phyloP scores from a whole-genome alignment of 2,329 filamentous ascomycete species.

The Colletotrichum musae region DNA sequence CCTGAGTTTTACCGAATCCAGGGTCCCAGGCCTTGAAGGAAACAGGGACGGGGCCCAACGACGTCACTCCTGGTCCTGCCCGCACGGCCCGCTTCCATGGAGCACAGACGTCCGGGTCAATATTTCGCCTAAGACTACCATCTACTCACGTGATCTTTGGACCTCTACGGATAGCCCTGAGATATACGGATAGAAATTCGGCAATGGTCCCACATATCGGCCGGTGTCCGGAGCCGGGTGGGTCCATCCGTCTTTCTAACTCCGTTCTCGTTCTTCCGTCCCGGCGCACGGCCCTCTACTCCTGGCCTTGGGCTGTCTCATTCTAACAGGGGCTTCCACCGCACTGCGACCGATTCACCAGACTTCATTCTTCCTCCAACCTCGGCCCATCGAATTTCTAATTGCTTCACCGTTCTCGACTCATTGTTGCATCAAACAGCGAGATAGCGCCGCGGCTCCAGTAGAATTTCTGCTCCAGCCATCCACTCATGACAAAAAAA shows the following conservation, averaged over 20 bases:
- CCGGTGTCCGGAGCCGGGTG: too few species aligned
- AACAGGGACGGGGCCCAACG: not conserved
- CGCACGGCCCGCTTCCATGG: not conserved
- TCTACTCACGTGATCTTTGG: too few species aligned
- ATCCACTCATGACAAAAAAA: not conserved
- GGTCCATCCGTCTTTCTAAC: too few species aligned
- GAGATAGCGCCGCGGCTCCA: not conserved
- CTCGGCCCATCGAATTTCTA: slow-evolving; percentile 15
- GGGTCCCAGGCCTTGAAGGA: slow-evolving; percentile 24
- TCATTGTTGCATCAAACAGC: slow-evolving; percentile 15
- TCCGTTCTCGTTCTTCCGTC: slow-evolving; percentile 18
- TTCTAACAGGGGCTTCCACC: slow-evolving; percentile 5
- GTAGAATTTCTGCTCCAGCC: slow-evolving; percentile 19
- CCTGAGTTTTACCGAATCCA: slow-evolving; percentile 40
- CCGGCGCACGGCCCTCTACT: slow-evolving; percentile 28
- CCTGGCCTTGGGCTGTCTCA: slow-evolving; percentile 4
- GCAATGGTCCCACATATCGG: too few species aligned
- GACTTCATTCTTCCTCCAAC: slow-evolving; percentile 14
- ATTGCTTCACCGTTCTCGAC: slow-evolving; percentile 1
- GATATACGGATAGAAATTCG: too few species aligned
- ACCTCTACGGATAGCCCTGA: too few species aligned
- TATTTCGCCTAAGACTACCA: too few species aligned
- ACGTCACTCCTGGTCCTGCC: slow-evolving; percentile 27
- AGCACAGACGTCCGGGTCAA: not conserved
- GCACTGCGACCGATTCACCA: not conserved